Base-by-base conservation (phyloP, 805 yeast genomes). In the Myxozyma nipponensis region DNA sequence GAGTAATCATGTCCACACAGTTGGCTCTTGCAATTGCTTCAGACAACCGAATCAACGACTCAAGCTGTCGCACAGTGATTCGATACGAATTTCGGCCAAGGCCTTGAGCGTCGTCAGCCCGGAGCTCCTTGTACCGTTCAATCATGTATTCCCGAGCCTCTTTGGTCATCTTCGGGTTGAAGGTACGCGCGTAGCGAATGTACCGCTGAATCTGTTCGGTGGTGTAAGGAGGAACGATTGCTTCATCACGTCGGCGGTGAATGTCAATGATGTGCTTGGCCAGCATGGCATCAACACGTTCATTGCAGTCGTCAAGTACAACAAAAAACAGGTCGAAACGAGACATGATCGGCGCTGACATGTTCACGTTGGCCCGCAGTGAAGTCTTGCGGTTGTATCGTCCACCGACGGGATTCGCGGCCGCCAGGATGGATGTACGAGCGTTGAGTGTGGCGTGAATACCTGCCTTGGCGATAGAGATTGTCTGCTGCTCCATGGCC, bases 401-500 rank as follows among this genome's bases (percentile, higher is more conserved):
- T 45, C 98, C 98, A n/a, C 89, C 95, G 50, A 93, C 81, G 21
- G 98, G 98, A 67, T 93, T 93, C 0, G 98, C 98, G n/a, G 98
- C 98, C 0, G 98, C 98, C 44, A 93, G 71, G 61, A 93, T 93
- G 0, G 97, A 88, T 0, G 98, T 88, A 64, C 98, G 78, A 1
- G 98, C 98, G 67, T 93, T 93, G 63, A 93, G 73, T 0, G 98
- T 93, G 1, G 98, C 98, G 65, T 93, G 97, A 57, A 93, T 93
- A 64, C 98, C 98, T 0, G 98, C 98, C 68, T 93, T 93, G 9
- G 98, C 97, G 63, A 93, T 93, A 15, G 97, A 90, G 59, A 93
- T 93, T 0, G 98, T 93, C 69, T 93, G 98, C 71, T 93, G 98
- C 76, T 93, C 98, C 98, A 93, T 93, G 22, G 98, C 98, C 72